Base-by-base conservation (phyloP, 768 basidiomycete species). In the Lentinus tigrinus region DNA sequence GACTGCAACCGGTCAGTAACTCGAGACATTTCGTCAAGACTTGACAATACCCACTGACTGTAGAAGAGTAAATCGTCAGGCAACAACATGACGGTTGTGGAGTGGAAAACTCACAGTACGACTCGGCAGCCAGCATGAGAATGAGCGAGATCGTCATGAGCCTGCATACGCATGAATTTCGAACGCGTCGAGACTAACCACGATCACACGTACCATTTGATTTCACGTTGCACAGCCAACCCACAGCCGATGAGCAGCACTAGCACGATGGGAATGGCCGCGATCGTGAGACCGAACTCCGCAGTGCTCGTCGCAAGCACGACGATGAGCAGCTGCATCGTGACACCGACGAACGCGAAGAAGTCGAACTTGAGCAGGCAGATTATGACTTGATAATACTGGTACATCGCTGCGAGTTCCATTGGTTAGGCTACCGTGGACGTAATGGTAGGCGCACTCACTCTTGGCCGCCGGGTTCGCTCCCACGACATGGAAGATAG, bases 321-420 rank as follows among this genome's bases (percentile, higher is more conserved):
- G 23, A 94, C 72, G 62, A 94, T 93, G 56, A 93, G 82, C 31
- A 94, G 84, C 92, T 93, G 92, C 82, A 93, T 92, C 2, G 91
- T 93, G 24, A 93, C 87, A n/a, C 88, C 92, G 21, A 81, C 79
- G 68, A 94, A 93, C 70, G 82, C 85, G 76, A 94, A 94, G 72
- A 93, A 94, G 71, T 94, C 91, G 70, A 94, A 92, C 70, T 93
- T 94, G 65, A 94, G 82, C 52, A 94, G 79, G 67, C 90, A 93
- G 46, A 94, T 84, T 79, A 93, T 83, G 65, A 94, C 83, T 74
- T 94, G 89, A 67, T 94, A 94, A 73, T 77, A 91, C 65, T 88
- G 89, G 70, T 91, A 93, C 92, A 94, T 94, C 31, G 81, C 91
- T 93, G 61, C 43, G 43, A 23, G 26, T 23, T n/a, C 31, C 24